A percentile compares a stretch with the other conserved stretches of the same genome.
Evolutionary conservation across 768 basidiomycete species (phyloP).

Genomic region (Coprinellus aureogranulatus): DNA sequence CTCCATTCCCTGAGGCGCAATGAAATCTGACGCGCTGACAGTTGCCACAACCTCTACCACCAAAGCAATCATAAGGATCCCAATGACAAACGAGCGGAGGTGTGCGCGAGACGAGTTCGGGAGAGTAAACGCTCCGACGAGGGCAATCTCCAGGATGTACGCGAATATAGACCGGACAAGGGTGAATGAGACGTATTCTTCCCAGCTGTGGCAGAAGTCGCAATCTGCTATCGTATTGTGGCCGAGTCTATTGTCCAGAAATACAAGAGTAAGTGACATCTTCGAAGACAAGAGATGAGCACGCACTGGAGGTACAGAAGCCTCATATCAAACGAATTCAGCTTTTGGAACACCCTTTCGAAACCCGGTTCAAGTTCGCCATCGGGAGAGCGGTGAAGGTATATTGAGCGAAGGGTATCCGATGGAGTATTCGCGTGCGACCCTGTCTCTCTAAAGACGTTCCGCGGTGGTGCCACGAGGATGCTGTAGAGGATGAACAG

Average conservation of each 20-base stretch:
- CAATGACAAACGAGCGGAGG: conserved; percentile 39
- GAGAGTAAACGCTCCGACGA: conserved; percentile 32
- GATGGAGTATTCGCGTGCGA: conserved; percentile 55
- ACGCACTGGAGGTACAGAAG: conserved; percentile 58
- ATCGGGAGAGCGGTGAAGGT: conserved; percentile 40
- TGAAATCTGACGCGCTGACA: conserved; percentile 47
- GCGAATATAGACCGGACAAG: conserved; percentile 53
- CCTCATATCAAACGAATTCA: conserved; percentile 58
- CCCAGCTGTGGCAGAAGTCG: conserved; percentile 58
- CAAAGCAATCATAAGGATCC: conserved; percentile 45
- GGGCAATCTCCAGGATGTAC: conserved; percentile 55
- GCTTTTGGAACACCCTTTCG: conserved; percentile 50
- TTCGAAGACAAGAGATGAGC: background rate
- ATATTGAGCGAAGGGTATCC: conserved; percentile 46
- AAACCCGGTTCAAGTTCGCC: conserved; percentile 45
- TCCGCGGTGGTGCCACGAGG: conserved; percentile 51
- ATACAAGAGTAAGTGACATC: background rate
- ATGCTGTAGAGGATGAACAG: conserved; percentile 47
- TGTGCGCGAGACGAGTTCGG: conserved; percentile 33
- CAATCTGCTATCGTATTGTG: conserved; percentile 63
- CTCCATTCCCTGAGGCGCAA: conserved; percentile 17
- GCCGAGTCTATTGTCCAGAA: conserved; percentile 64
- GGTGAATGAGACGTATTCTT: conserved; percentile 60
- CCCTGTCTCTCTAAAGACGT: conserved; percentile 56
- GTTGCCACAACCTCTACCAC: conserved; percentile 56